Base-by-base conservation (phyloP, 2,329 filamentous ascomycete species). In the Alternaria panax region DNA sequence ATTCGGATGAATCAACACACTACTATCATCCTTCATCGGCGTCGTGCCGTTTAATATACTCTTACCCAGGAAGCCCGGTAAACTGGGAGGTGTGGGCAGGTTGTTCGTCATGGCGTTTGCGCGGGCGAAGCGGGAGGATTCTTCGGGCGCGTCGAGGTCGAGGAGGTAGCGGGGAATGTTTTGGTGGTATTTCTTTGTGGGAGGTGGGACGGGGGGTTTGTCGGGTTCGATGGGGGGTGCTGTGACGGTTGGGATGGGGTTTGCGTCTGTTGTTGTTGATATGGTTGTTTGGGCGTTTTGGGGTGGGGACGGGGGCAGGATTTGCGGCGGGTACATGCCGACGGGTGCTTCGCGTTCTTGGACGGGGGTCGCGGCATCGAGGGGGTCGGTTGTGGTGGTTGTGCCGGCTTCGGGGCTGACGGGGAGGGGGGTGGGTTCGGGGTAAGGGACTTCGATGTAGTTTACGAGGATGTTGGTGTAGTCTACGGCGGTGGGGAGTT, bases 381-480 rank as follows among this genome's bases (percentile, higher is more conserved):
- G 45, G 42, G 63, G 58, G 28, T 68, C 65, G 41, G 68, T 56
- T 38, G 65, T 62, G n/a, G 38, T 11, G 3, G 45, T 5, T 11
- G 28, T 16, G 45, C 20, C 7, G 14, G 30, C 8, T 41, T 63
- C 59, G 28, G 59, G 64, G 27, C 69, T 63, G 34, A 59, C 59
- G 38, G 68, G 57, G 30, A 65, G 55, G 11, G 83, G 82, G 5
- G 41, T 42, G 28, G 89, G 79, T 72, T 93, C 90, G 56, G 93
- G 90, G 34, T 92, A 88, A 70, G 86, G 92, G 63, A 98, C 91
- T 81, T 99, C 95, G 73, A 99, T 92, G 77, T 98, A 99, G 80
- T 99, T 99, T 79, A 99, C 94, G 18, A 99, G 84, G 75, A 97
- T 96, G 81, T 98, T 98, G 65, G 93, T 96, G 77, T 96, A 97